Conservation (phyloP, 352 stramenopile genomes). For the Halophytophthora polymorphica region DNA sequence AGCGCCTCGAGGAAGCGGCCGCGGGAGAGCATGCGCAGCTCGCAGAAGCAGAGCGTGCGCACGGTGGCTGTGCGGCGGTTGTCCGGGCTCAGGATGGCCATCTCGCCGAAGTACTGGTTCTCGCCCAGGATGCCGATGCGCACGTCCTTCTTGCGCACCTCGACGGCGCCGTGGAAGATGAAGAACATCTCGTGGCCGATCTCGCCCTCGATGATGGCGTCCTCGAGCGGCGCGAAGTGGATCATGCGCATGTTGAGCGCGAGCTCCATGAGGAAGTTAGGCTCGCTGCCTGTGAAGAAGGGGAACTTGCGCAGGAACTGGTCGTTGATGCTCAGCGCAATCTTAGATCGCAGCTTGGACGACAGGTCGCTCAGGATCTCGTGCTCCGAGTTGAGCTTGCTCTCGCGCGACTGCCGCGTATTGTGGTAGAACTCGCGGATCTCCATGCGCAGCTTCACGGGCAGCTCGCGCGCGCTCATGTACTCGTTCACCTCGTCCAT, state of each 20-base stretch:
- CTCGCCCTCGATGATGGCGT: constrained; percentile 78
- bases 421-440: constrained; percentile 86
- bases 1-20: constrained; percentile 78
- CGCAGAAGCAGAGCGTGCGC: constrained; percentile 75
- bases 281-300: constrained; percentile 72
- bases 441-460: constrained; percentile 66
- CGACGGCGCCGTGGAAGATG: constrained; percentile 76
- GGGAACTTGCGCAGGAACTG: constrained; percentile 78
- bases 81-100: constrained; percentile 78
- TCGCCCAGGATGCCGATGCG: constrained; percentile 67
- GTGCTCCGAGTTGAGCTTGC: constrained; percentile 67
- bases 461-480: constrained; percentile 72
- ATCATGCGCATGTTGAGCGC: constrained; percentile 83
- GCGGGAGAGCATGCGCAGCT: constrained; percentile 74
- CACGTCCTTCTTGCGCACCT: constrained; percentile 52
- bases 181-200: constrained; percentile 87
- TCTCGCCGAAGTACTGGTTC: constrained; percentile 85
- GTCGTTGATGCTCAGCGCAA: constrained; percentile 80
- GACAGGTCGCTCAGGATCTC: constrained; percentile 73
- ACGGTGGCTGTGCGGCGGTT: constrained; percentile 68
- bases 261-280: constrained; percentile 83
- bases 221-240: constrained; percentile 69
- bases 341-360: constrained; percentile 69
- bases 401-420: constrained; percentile 62
- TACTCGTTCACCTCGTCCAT: constrained; percentile 85